Conservation (phyloP, 1,284 basidiomycete genomes). For the Cryptococcus deneoformans region DNA sequence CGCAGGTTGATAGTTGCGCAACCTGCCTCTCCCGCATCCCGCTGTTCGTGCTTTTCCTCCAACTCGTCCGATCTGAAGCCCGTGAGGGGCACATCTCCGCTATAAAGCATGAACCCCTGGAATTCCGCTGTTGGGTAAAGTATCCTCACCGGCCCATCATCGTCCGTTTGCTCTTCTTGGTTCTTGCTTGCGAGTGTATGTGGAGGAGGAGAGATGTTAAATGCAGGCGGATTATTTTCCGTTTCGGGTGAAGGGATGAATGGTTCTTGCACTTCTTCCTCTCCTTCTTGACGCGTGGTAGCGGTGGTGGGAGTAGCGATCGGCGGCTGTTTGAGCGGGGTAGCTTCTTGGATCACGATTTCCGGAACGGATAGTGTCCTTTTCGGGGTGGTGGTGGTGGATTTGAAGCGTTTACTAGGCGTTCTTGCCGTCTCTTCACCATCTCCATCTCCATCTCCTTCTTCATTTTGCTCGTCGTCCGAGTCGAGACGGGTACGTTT, state of each 20-base stretch:
- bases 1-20: slow-evolving; percentile 17
- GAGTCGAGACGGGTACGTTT: slow-evolving; percentile 31
- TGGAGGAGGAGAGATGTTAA: slow-evolving; percentile 7
- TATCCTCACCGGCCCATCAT: slow-evolving; percentile 19
- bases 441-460: not conserved
- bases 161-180: not conserved
- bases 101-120: slow-evolving; percentile 36
- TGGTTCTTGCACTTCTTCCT: slow-evolving; percentile 3
- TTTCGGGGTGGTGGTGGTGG: slow-evolving; percentile 8
- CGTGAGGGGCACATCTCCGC: slow-evolving; percentile 38
- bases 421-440: not conserved
- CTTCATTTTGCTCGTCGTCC: slow-evolving; percentile 23
- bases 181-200: not conserved
- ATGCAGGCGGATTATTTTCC: slow-evolving; percentile 32
- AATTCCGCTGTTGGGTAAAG: slow-evolving; percentile 32
- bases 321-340: slow-evolving; percentile 21
- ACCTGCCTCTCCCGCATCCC: too few relatives aligned
- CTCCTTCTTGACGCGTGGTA: not conserved
- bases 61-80: not conserved
- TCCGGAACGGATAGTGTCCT: slow-evolving; percentile 10
- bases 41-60: too few relatives aligned
- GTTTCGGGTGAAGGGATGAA: slow-evolving; percentile 38
- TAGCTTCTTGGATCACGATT: slow-evolving; percentile 27
- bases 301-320: too few relatives aligned
- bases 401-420: slow-evolving; percentile 7